These are phyloP conservation scores for Theileria equi DNA, from an alignment of 169 alveolate species.

Conservation along the genomic window DNA sequence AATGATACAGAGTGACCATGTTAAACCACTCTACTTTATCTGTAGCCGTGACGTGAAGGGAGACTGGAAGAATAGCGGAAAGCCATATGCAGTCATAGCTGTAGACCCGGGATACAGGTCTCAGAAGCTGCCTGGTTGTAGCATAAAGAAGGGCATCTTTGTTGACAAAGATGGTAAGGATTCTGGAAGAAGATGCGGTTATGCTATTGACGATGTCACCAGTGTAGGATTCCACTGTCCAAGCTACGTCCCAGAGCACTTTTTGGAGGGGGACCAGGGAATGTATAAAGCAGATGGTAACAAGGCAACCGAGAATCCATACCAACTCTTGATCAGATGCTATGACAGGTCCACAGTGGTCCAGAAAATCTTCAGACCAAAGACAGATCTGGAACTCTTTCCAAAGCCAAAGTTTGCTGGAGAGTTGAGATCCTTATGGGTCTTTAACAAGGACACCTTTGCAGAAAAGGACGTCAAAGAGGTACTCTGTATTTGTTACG, in stretches of 20 bases:
- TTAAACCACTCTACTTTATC: conserved; percentile 31
- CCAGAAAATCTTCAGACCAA: not conserved
- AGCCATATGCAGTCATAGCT: conserved; percentile 10
- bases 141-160: conserved; percentile 35
- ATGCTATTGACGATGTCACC: not conserved
- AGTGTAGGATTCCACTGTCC: conserved; percentile 46
- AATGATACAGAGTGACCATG: conserved; percentile 10
- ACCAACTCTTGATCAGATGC: conserved; percentile 20
- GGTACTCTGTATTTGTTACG: conserved; percentile 8
- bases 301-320: conserved; percentile 16
- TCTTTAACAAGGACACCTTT: conserved; percentile 8
- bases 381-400: not conserved
- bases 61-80: not conserved
- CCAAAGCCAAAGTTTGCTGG: conserved; percentile 1
- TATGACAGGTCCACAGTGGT: conserved; percentile 9
- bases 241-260: conserved; percentile 35
- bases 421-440: conserved; percentile 52
- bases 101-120: conserved; percentile 22
- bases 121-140: conserved; percentile 30
- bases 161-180: conserved; percentile 6
- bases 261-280: conserved; percentile 38
- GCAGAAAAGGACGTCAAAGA: not conserved
- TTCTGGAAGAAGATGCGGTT: not conserved
- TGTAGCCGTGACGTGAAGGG: conserved; percentile 7
- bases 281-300: not conserved